These are phyloP conservation scores for Tetraselmis striata DNA, from an alignment of 139 green algal species.

Conservation along the genomic window DNA sequence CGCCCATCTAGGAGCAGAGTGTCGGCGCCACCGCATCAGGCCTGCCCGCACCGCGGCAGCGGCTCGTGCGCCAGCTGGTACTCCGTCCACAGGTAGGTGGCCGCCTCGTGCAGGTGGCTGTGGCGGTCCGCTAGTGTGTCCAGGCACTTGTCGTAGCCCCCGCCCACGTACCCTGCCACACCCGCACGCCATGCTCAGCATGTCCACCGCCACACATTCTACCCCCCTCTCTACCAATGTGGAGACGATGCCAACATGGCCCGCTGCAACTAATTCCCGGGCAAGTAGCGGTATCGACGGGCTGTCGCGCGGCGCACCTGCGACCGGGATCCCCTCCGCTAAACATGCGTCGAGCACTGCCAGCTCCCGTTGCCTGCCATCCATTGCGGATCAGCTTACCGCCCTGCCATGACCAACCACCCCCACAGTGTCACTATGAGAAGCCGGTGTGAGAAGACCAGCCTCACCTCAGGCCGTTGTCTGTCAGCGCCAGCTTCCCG, in stretches of 20 bases:
- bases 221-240: no score
- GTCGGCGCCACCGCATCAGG: no score
- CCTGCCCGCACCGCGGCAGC: not conserved
- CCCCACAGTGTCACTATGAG: no score
- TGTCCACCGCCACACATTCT: not conserved
- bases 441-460: no score
- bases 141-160: slow-evolving; percentile 62
- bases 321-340: not conserved
- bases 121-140: slow-evolving; percentile 59
- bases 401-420: no score
- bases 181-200: not conserved
- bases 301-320: not conserved
- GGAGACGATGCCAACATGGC: no score
- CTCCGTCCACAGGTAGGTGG: slow-evolving; percentile 46
- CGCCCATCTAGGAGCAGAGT: no score
- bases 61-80: slow-evolving; percentile 25
- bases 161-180: slow-evolving; percentile 65
- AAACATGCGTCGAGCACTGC: not conserved
- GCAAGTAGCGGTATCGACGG: not conserved
- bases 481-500: slow-evolving; percentile 53
- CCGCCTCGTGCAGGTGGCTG: slow-evolving; percentile 53
- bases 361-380: not conserved
- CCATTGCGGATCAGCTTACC: no score
- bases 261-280: no score
- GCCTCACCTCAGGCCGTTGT: slow-evolving; percentile 53